Percentiles rank a stretch among this genome's conserved stretches.
Evolutionary conservation across 139 green algal genomes (phyloP).

Genomic region (Axilococcus clingmanii): DNA sequence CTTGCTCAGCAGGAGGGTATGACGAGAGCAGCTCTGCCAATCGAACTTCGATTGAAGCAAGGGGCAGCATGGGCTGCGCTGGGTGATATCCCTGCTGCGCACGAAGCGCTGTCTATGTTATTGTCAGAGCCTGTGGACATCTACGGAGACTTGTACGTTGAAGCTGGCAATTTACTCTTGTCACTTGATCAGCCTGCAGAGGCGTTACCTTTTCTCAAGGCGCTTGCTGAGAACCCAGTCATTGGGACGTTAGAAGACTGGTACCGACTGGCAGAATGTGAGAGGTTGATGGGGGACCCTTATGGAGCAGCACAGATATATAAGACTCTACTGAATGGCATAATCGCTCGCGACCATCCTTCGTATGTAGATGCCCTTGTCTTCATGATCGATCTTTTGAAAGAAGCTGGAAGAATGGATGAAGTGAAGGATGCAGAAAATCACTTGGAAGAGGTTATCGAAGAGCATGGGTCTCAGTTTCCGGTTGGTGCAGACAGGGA

Average conservation of each 20-base stretch:
- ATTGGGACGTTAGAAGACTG: conserved; percentile 35
- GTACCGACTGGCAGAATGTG: conserved; percentile 40
- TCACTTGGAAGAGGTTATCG: neutral
- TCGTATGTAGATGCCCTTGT: conserved; percentile 51
- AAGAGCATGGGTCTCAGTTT: neutral
- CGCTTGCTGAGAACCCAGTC: conserved; percentile 20
- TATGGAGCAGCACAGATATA: conserved; percentile 26
- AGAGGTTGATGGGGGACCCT: conserved; percentile 12
- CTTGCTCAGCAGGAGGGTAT: too few species aligned
- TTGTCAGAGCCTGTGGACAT: conserved; percentile 27
- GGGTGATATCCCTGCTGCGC: conserved; percentile 28
- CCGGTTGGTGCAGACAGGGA: neutral
- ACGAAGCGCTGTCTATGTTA: conserved; percentile 18
- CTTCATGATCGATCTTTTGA: conserved; percentile 76
- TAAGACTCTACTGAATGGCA: conserved; percentile 10
- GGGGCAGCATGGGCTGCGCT: conserved; percentile 48
- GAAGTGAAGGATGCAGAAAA: conserved; percentile 42
- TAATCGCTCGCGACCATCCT: conserved; percentile 4
- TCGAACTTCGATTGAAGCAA: conserved; percentile 52
- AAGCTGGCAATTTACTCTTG: conserved; percentile 38
- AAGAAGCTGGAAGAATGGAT: conserved; percentile 64
- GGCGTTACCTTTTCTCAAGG: conserved; percentile 36
- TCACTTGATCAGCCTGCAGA: conserved; percentile 19
- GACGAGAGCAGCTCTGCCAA: conserved; percentile 33
- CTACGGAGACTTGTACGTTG: conserved; percentile 55